Evolutionary conservation across 306 rosid genomes (phyloP), one percentile per base, ranked within the genome.

Genomic region (Prunus campanulata): DNA sequence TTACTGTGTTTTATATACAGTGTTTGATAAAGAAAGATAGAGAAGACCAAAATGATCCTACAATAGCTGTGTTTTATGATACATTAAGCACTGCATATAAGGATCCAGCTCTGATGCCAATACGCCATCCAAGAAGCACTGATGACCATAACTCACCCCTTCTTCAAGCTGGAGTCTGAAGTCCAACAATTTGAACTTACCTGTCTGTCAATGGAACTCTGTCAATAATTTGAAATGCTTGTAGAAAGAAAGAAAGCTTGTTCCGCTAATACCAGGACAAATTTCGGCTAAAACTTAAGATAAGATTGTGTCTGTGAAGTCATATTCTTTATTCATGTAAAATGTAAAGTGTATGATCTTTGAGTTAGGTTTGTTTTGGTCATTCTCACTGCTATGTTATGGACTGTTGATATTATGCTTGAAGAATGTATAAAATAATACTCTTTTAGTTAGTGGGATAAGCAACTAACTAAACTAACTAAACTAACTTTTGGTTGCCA

Each of bases 11-110:
- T 77, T 68, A 20, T 39, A 20, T 79, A 77, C 93, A 93, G 96
- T 85, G 94, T 84, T 79, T 93, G 88, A 82, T 77, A 27, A 91
- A 89, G 84, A 93, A 86, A 85, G 98, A 93, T 77, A 83, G 83
- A 84, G 88, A 82, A 72, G 93, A 90, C 71, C 71, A 80, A 76
- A 85, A 81, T 24, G 87, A 86, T 70, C 77, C 83, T 55, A 74
- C 83, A 54, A 78, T 86, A 77, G 72, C 82, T 51, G 91, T 80
- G 75, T 93, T 91, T 79, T 89, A 79, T 65, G 83, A 85, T 32
- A 84, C 82, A 19, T 57, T 93, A 71, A 80, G 30, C 50, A 72
- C 76, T 71, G 93, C 95, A 11, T 93, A 93, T 64, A 74, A 69
- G 56, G 95, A 89, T 86, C 96, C 96, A 60, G 86, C 86, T 71